Evolutionary conservation across 139 green algal genomes (phyloP), one percentile per base, ranked within the genome.

Genomic region (Picochlorum sp.): DNA sequence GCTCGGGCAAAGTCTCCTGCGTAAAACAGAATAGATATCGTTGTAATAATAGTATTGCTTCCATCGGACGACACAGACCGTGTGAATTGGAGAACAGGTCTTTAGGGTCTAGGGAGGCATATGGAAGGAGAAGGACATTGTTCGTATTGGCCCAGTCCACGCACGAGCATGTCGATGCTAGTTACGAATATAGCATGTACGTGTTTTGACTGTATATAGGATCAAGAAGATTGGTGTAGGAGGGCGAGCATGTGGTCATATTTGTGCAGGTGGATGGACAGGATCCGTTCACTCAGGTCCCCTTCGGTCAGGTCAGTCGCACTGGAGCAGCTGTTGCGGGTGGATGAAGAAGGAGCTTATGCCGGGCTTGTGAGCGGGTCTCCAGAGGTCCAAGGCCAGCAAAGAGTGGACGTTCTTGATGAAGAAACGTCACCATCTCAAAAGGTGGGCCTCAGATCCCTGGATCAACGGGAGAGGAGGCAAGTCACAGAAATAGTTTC

Each of bases 401-500:
- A 57, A 18, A 65, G 9, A 9, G 20, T 31, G 20, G 41, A 59
- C 5, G 16, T 21, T 54, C 16, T 54, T 54, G 47, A 54, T 54
- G 47, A 54, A 63, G 47, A 49, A 63, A 24, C 1, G 23, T 38
- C 28, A 47, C 7, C 13, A 47, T 62, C 56, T 62, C 26, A 24
- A 50, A 63, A 23, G 44, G n/a, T 64, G 18, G 41, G 18, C 6
- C 16, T 20, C n/a, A 21, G 18, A 54, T 54, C n/a, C 2, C 34
- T 47, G 13, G 41, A 21, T 45, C 6, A 23, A 31, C 37, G 47
- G 20, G 45, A 60, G 14, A 45, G 45, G 20, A 65, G 71, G 11
- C 9, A 11, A 15, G 59, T 69, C 23, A 91, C 84, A 38, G 77
- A 90, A 62, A 61, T 90, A 56, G 83, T 90, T n/a, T 57, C 74